Base-by-base conservation (phyloP, 2,329 filamentous ascomycete genomes). In the Periconia sp. region DNA sequence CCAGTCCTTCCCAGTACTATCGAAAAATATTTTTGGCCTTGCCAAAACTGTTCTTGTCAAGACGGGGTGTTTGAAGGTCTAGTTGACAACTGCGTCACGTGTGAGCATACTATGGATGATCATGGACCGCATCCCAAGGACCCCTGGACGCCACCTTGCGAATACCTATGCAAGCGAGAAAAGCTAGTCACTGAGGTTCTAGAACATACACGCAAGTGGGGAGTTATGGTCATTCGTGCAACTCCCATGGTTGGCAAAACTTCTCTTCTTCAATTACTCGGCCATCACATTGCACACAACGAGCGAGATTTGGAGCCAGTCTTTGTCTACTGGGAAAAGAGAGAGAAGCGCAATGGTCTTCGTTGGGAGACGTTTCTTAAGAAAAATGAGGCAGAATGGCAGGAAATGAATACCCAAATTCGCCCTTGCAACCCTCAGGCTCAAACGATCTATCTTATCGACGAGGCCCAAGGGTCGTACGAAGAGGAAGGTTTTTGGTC, bases 401-500 rank as follows among this genome's bases (percentile, higher is more conserved):
- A 24, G 22, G 15, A 22, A n/a, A 24, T 6, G 11, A 43, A 43
- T 16, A 16, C 24, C 13, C 11, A 34, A 33, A 23, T 37, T 32
- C 40, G 34, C 12, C 40, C 40, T 11, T 19, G 28, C n/a, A 38
- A 43, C 28, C 40, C 40, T 3, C 21, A 10, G 5, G 40, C 40
- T n/a, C 33, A 15, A 38, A 17, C 15, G 5, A 32, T 43, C n/a
- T 43, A 43, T 32, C 40, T 43, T 10, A 38, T 43, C 16, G 34
- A 43, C 18, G 40, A 43, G 38, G 40, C 40, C 21, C 40, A 43
- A 38, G 40, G 4, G n/a, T 43, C 33, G 12, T 43, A 43, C 22
- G 34, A 43, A 19, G 40, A 38, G 11, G n/a, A 31, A 19, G 16
- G 24, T 10, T 33, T 43, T 21, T 37, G 33, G 34, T 18, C 21